phyloP scores from a whole-genome alignment of 306 rosid genomes.

The Prunus salicina region DNA sequence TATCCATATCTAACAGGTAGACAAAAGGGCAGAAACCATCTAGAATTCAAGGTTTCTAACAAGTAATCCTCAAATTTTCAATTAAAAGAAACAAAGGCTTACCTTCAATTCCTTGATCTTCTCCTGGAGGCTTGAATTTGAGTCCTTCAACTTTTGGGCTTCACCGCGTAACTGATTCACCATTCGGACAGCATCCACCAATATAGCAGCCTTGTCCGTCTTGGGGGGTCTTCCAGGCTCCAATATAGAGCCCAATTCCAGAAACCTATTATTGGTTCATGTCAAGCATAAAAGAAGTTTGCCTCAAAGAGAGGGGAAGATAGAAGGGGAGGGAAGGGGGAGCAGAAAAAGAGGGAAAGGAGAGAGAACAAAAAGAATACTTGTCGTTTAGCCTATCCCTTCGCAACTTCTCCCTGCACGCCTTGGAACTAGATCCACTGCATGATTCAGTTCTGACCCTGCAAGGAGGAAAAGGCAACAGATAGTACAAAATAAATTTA shows the following conservation, averaged over 20 bases:
- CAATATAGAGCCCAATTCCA: conserved; percentile 83
- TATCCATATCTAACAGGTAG: background rate
- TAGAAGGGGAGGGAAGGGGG: background rate
- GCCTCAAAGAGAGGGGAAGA: background rate
- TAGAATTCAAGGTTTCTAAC: background rate
- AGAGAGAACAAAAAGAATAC: conserved; percentile 29
- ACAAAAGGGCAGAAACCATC: background rate
- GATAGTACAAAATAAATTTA: background rate
- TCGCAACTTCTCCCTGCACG: conserved; percentile 90
- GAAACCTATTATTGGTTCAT: conserved; percentile 53
- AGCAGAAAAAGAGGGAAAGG: background rate
- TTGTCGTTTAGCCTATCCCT: conserved; percentile 96
- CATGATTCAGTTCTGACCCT: conserved; percentile 75
- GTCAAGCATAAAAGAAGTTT: conserved; percentile 29
- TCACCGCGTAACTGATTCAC: conserved; percentile 82
- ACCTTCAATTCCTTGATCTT: conserved; percentile 94
- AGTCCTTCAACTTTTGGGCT: conserved; percentile 78
- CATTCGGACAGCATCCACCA: conserved; percentile 80
- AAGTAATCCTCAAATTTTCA: background rate
- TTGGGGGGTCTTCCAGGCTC: conserved; percentile 93
- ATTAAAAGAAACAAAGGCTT: conserved; percentile 13
- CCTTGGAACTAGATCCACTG: conserved; percentile 76
- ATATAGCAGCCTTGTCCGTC: conserved; percentile 89
- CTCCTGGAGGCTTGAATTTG: conserved; percentile 75
- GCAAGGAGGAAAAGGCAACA: conserved; percentile 26